Base-by-base conservation (phyloP, 139 green algal species). In the Auxenochlorella pyrenoidosa region DNA sequence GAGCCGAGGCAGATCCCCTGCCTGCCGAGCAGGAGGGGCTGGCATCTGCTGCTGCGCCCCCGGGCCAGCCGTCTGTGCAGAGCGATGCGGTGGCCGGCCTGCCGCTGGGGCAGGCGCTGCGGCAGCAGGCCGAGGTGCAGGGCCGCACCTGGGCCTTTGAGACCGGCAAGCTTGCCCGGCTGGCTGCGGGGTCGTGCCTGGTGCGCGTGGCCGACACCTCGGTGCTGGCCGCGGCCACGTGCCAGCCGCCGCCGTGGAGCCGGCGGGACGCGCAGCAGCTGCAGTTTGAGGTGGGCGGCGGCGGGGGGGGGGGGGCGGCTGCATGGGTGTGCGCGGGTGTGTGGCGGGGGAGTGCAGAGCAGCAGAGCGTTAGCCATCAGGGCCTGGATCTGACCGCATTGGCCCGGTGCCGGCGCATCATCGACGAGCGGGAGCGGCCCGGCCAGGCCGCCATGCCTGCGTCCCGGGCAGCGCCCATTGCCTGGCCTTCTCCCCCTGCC, bases 141-240 rank as follows among this genome's bases (percentile, higher is more conserved):
- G 89, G 86, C 65, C 82, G 44, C 24, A 41, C 38, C 19, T 93
- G 77, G 82, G 80, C 40, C 26, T 97, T 97, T 81, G 94, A 97
- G 86, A 93, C 91, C 32, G 94, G 94, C 32, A 91, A 89, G 54
- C 76, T 98, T 16, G 95, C 94, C 4, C 87, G 86, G 24, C 90
- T 96, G 58, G 93, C 95, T 3, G 88, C 95, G 71, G 95, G 95
- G 36, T 89, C 92, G 0, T 93, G 93, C 59, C 4, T 94, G 36
- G 87, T 90, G 47, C 83, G 73, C 30, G 47, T 85, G 4, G 93
- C 90, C 1, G 85, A 92, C 82, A 97, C 94, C 12, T 81, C 79
- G 5, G 90, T 98, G 86, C 88, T 97, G 59, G 88, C 89, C n/a
- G 93, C 94, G 3, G 91, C 92, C n/a, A 90, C 93, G 13, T 78